Evolutionary conservation across 345 rosid species (phyloP).

Genomic region (Eucalyptus marginata): DNA sequence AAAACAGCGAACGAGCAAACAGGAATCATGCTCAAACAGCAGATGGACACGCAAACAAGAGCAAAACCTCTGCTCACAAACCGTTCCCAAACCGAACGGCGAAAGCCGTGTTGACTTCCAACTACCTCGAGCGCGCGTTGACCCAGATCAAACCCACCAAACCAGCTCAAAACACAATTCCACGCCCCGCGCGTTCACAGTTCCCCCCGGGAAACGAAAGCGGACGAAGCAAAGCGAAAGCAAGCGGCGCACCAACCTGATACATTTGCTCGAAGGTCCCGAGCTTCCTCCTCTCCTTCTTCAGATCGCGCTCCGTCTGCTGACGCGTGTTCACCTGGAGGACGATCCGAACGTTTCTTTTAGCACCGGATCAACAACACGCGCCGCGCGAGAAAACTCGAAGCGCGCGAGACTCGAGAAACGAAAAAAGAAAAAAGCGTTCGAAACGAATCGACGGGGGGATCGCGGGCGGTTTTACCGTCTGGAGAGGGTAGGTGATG

Average conservation of each 20-base stretch:
- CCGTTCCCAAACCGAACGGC: not conserved
- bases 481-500: slow-evolving; percentile 90
- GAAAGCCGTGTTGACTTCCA: not conserved
- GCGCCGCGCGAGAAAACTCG: not conserved
- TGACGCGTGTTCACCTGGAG: slow-evolving; percentile 89
- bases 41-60: not conserved
- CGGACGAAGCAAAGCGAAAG: not conserved
- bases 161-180: not conserved
- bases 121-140: not conserved
- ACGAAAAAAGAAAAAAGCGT: not conserved
- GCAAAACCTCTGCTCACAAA: not conserved
- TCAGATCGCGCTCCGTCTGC: slow-evolving; percentile 88
- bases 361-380: not conserved
- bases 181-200: not conserved
- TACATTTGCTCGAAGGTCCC: slow-evolving; percentile 72
- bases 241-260: slow-evolving; percentile 33
- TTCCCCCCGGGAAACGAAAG: not conserved
- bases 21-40: not conserved
- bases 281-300: slow-evolving; percentile 62
- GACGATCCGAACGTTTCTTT: not conserved
- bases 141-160: not conserved
- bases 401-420: not conserved
- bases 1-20: not conserved
- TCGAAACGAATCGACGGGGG: not conserved
- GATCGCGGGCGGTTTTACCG: slow-evolving; percentile 18